These are phyloP conservation scores for Populus pruinosa DNA, from an alignment of 345 rosid genomes.

Conservation along the genomic window DNA sequence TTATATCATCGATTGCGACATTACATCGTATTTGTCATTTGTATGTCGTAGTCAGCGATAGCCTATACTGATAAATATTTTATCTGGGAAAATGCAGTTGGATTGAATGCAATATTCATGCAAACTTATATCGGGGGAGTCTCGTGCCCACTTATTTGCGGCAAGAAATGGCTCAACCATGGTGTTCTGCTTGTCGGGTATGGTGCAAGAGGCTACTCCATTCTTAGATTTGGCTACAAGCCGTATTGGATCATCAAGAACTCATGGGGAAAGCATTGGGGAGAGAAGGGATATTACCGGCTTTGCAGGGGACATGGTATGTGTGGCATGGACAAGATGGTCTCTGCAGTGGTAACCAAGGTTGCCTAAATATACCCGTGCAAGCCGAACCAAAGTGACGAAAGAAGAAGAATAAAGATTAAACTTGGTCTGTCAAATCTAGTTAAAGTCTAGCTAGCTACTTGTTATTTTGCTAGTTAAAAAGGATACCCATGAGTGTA, in stretches of 20 bases:
- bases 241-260: constrained; percentile 91
- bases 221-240: constrained; percentile 56
- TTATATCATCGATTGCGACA: background rate
- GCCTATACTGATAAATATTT: background rate
- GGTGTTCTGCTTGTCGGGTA: constrained; percentile 81
- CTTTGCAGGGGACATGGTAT: constrained; percentile 68
- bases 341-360: constrained; percentile 71
- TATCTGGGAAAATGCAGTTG: constrained; percentile 42
- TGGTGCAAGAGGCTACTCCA: constrained; percentile 70
- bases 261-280: constrained; percentile 88
- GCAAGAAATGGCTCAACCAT: constrained; percentile 66
- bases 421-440: background rate
- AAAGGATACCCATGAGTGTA: no score
- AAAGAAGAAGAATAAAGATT: no score
- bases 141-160: constrained; percentile 78
- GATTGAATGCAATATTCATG: constrained; percentile 78
- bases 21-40: no score
- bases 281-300: constrained; percentile 74
- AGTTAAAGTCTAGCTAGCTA: background rate
- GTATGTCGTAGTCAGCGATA: background rate
- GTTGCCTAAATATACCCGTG: constrained; percentile 5
- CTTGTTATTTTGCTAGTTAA: background rate
- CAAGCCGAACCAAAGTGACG: background rate
- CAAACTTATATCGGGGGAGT: constrained; percentile 90
- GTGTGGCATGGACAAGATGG: constrained; percentile 87